Conservation (phyloP, 1,284 basidiomycete species). For the Trichosporon sp. region DNA sequence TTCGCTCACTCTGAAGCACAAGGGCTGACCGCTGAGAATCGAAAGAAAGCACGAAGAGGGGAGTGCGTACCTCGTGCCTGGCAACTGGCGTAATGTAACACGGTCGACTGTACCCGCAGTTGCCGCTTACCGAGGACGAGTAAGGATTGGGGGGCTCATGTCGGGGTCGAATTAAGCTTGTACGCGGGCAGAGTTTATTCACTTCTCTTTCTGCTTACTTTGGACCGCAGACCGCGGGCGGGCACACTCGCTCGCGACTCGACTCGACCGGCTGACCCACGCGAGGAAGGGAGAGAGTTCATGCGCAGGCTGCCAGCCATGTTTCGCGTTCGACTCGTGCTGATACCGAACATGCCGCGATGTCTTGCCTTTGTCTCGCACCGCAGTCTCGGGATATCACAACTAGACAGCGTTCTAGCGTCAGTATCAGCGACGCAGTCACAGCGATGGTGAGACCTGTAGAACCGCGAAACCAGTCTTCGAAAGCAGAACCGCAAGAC, state of each 20-base stretch:
- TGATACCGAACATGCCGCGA: neutral
- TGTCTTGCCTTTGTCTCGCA: neutral
- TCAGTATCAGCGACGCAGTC: neutral
- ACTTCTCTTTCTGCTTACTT: neutral
- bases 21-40: neutral
- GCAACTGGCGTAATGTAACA: constrained; percentile 4
- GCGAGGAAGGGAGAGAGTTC: no score
- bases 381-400: neutral
- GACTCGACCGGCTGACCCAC: no score
- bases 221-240: no score
- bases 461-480: neutral
- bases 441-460: neutral
- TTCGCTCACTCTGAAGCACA: no score
- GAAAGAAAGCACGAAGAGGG: neutral
- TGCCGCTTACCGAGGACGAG: neutral
- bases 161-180: constrained; percentile 5
- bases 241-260: no score
- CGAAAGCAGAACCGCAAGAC: no score
- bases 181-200: constrained; percentile 8
- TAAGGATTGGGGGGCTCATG: neutral
- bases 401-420: neutral
- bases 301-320: neutral
- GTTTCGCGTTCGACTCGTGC: neutral
- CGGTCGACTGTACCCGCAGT: neutral
- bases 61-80: constrained; percentile 14